Evolutionary conservation across 768 basidiomycete species (phyloP), one percentile per base, ranked within the genome.

Genomic region (Suillus spraguei): DNA sequence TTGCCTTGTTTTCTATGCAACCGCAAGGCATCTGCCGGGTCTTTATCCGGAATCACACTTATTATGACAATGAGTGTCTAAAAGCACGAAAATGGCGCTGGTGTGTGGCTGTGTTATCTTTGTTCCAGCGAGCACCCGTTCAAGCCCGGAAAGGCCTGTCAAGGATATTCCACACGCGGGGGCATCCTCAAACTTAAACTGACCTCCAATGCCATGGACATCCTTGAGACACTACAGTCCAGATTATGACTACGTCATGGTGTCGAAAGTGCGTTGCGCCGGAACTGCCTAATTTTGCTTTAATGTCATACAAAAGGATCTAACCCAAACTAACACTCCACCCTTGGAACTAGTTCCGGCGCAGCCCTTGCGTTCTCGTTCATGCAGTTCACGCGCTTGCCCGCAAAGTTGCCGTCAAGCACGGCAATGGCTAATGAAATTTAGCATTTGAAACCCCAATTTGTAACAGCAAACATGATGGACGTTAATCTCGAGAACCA

Each of bases 61-160:
- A 52, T 10, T 20, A 17, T 28, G 32, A 5, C 50, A 32, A 52
- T 32, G 28, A 33, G 9, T 9, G 9, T 33, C 28, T 28, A 17
- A 32, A 9, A 1, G 8, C 16, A 17, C 0, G n/a, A n/a, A n/a
- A n/a, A n/a, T n/a, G n/a, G n/a, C n/a, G 17, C 17, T 52, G 9
- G 70, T 64, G 72, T 73, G 10, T 77, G 71, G 70, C 50, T 77
- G 14, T 36, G 14, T 14, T 74, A 70, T 17, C 61, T 33, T 1
- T 65, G 76, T 69, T 68, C 70, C 2, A 68, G 62, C 6, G 55
- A 63, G 6, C 50, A 16, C 33, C 35, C 72, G 2, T 74, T 77
- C 60, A 58, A 65, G 35, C 63, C 66, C n/a, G 73, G 71, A 13
- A 70, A 70, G 46, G 60, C 64, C 59, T 53, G 56, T 11, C 69